phyloP scores from a whole-genome alignment of 441 rosid species.

The Corymbia calophylla region DNA sequence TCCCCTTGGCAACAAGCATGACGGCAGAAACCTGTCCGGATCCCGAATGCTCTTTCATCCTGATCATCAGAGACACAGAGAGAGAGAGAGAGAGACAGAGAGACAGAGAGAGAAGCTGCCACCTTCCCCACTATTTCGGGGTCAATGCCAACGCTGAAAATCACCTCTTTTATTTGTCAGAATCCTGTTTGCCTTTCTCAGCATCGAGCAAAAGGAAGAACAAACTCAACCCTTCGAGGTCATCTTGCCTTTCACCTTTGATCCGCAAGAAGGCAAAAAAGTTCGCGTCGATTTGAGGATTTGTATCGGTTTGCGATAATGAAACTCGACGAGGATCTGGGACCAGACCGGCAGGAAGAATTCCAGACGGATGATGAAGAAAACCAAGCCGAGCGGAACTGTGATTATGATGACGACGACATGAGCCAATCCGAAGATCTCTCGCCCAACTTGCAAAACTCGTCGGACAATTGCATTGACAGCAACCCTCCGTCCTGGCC shows the following conservation, averaged over 20 bases:
- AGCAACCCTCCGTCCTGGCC: slow-evolving; percentile 47
- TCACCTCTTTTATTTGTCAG: background rate
- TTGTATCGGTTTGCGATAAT: slow-evolving; percentile 22
- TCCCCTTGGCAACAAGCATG: background rate
- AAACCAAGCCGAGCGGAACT: slow-evolving; percentile 47
- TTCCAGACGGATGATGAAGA: slow-evolving; percentile 73
- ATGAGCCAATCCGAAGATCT: slow-evolving; percentile 1
- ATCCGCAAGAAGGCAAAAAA: background rate
- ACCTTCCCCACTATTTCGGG: background rate
- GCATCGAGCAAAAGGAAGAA: background rate
- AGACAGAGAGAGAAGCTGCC: background rate
- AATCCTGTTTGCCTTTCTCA: background rate
- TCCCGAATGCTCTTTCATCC: no score
- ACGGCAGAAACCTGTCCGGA: background rate
- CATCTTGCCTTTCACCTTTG: background rate
- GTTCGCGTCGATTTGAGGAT: background rate
- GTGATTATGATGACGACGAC: slow-evolving; percentile 19
- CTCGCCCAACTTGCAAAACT: background rate
- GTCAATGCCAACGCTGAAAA: background rate
- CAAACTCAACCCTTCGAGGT: background rate
- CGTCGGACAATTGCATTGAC: background rate
- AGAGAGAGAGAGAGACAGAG: background rate
- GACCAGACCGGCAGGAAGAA: slow-evolving; percentile 52
- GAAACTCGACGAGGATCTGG: slow-evolving; percentile 51
- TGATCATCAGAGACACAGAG: background rate